These are phyloP conservation scores for Amaranthus palmeri DNA, from an alignment of 148 eudicot genomes.

Conservation along the genomic window DNA sequence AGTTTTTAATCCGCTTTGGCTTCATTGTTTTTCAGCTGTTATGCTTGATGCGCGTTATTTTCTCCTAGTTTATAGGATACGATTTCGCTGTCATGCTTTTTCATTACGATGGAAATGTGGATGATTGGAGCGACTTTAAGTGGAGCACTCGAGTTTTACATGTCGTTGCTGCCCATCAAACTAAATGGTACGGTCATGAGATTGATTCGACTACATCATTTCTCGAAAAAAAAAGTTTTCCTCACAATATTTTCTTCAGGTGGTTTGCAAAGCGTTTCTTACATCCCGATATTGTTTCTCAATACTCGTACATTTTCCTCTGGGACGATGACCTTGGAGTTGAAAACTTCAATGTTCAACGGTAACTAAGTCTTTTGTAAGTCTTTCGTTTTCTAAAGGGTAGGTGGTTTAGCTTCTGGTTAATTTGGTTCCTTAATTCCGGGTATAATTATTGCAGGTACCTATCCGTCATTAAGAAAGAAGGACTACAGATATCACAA, in stretches of 20 bases:
- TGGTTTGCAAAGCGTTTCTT: constrained; percentile 82
- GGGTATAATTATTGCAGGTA: constrained; percentile 35
- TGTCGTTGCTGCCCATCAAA: constrained; percentile 56
- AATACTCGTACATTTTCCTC: constrained; percentile 58
- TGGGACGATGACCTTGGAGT: constrained; percentile 84
- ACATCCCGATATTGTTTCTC: constrained; percentile 64
- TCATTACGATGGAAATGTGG: constrained; percentile 64
- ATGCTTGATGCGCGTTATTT: neutral
- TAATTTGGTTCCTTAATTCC: neutral
- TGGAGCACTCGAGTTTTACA: constrained; percentile 56
- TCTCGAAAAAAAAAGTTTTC: neutral
- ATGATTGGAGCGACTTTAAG: constrained; percentile 55
- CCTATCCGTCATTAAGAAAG: constrained; percentile 48
- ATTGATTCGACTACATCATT: neutral
- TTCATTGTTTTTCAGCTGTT: neutral
- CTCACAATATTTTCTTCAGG: constrained; percentile 30
- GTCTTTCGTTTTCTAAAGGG: neutral
- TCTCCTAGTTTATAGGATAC: constrained; percentile 36
- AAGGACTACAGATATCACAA: constrained; percentile 68
- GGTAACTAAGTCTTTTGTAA: constrained; percentile 27
- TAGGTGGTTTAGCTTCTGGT: constrained; percentile 1
- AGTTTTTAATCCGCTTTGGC: neutral
- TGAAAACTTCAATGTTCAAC: constrained; percentile 46
- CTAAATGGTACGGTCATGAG: constrained; percentile 48
- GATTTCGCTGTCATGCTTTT: constrained; percentile 63